Base-by-base conservation (phyloP, 2,329 filamentous ascomycete genomes). In the Alternaria infectoria region DNA sequence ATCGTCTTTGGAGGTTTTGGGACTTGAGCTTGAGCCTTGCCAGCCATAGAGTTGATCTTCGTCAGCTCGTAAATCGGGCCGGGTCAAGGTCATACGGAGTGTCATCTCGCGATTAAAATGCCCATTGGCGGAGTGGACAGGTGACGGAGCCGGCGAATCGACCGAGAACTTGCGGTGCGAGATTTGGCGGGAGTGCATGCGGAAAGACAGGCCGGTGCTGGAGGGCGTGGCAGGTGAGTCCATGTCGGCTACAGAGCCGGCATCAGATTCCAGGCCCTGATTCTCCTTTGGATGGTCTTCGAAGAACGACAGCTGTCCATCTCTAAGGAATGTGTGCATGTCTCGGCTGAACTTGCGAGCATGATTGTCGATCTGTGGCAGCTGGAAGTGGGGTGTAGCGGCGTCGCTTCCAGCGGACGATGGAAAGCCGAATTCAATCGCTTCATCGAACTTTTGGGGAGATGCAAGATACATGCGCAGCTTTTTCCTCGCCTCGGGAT, bases 371-470 rank as follows among this genome's bases (percentile, higher is more conserved):
- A 79, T 76, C 8, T 79, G 78, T 19, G 78, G 74, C 15, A 77
- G 70, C 44, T 76, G 68, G 55, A 73, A 79, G 49, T 72, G 71
- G 15, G 72, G 70, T 7, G 62, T 56, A 44, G 62, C 54, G 25
- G 61, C 59, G 55, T 75, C 71, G 56, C 72, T 57, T 11, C 65
- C 65, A 32, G 74, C 49, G 23, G 70, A 83, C 0, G 90, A 89
- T 0, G 93, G 93, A 72, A 97, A 98, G 0, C 95, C 95, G 79
- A 96, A 97, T 77, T 97, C 92, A 56, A 98, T 88, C 1, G 93
- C 93, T 80, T 98, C 95, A 76, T 98, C 95, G 71, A 98, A 98
- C 77, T 97, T 97, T 70, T 97, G 92, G 1, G 94, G 91, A 1
- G 93, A 97, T 8, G 92, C 91, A 19, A 97, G 87, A 73, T 94